These are phyloP conservation scores for Sordariomycetes sp. DNA, from an alignment of 2,329 filamentous ascomycete genomes.

Conservation along the genomic window DNA sequence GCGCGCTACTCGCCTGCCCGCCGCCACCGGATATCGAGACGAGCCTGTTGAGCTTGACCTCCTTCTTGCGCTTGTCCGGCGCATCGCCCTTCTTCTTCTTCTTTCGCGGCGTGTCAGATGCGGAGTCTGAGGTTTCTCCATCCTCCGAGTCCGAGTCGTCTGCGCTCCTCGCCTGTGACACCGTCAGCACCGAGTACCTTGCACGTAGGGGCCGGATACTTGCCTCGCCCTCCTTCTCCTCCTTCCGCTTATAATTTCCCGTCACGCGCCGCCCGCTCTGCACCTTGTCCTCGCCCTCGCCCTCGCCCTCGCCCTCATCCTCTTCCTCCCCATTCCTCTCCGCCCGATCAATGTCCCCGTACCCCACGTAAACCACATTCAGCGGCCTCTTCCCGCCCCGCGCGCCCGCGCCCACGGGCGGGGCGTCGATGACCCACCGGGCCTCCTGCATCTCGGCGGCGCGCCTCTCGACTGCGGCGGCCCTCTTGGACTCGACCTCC, in stretches of 20 bases:
- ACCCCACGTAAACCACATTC: constrained; percentile 4
- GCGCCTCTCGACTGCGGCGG: constrained; percentile 49
- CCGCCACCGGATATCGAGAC: constrained; percentile 2
- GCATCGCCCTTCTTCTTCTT: background rate
- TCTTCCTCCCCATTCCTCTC: background rate
- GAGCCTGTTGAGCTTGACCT: constrained; percentile 1
- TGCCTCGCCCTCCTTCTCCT: constrained; percentile 1
- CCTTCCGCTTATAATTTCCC: constrained; percentile 4
- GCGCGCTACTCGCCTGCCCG: background rate
- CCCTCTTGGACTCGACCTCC: constrained; percentile 55
- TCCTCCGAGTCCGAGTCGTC: background rate
- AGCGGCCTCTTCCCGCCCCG: constrained; percentile 1
- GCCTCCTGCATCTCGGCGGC: constrained; percentile 57
- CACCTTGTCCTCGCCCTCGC: constrained; percentile 1
- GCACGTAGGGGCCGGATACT: background rate
- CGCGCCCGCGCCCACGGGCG: constrained; percentile 11
- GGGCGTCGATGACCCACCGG: constrained; percentile 61
- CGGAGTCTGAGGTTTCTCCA: too few relatives aligned
- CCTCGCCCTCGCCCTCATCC: background rate
- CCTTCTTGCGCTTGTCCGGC: constrained; percentile 1
- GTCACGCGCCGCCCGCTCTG: background rate
- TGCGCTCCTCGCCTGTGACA: background rate
- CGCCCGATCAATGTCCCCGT: constrained; percentile 3
- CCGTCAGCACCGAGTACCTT: background rate
- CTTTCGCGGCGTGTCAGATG: background rate